Evolutionary conservation across 2,329 filamentous ascomycete genomes (phyloP), one percentile per base, ranked within the genome.

Genomic region (Exserohilum rostratum): DNA sequence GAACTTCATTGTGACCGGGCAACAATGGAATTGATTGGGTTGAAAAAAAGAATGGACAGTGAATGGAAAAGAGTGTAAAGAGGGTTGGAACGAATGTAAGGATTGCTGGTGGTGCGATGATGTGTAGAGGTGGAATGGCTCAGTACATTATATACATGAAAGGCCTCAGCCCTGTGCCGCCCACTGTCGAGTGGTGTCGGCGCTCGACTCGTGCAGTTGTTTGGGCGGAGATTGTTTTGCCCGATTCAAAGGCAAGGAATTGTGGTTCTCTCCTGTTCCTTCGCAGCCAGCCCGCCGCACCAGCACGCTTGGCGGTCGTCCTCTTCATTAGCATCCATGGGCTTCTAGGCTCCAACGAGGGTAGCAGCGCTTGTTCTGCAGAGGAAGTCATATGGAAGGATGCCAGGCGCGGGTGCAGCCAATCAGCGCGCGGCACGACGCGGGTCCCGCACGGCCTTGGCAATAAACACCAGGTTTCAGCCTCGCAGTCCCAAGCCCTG

Each of bases 1-100:
- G 50, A 53, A 53, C 50, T 53, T 53, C 50, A 53, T 53, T 48
- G 43, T 53, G 50, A 39, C 44, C 46, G 33, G 40, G 50, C 50
- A 53, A 44, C 20, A 53, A 53, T 31, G 50, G 37, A 42, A 48
- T 29, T 48, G n/a, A 25, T 50, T 4, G 22, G 22, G 22, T 5
- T 17, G 18, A 15, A 42, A 18, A 40, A 33, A 29, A 17, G 18
- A 38, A 38, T 15, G 11, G 40, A 30, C 15, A 27, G 38, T 30
- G 37, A 31, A 33, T 38, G 15, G 39, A 43, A 53, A 47, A 30
- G 44, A 48, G 30, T 30, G 37, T 35, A 48, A 48, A 42, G 22
- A 43, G 25, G 35, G 31, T 33, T 34, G 39, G 47, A 53, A 27
- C 13, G 44, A 48, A 47, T 53, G 44, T 53, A 53, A 40, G 31